phyloP scores from a whole-genome alignment of 495 filamentous ascomycete species.

The Penicillium subrubescens region DNA sequence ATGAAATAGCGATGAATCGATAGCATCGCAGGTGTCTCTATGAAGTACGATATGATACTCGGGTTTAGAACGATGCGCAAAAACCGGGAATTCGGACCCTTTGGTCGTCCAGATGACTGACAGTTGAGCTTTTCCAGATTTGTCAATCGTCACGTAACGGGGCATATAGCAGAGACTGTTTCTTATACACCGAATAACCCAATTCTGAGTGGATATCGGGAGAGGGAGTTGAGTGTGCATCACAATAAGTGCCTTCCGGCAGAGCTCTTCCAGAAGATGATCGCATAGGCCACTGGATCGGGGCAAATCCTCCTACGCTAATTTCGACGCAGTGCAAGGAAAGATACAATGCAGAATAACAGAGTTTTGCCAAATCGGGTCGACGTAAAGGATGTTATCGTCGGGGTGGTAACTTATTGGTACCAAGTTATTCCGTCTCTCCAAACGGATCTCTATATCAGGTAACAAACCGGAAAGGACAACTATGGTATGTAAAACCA shows the following conservation, averaged over 20 bases:
- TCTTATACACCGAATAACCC: conserved; percentile 2
- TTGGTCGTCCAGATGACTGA: too few species aligned
- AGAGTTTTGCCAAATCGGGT: neutral
- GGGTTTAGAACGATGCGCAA: too few species aligned
- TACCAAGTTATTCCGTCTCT: neutral
- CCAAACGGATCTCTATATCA: conserved; percentile 1
- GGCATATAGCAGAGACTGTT: conserved; percentile 1
- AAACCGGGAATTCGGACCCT: too few species aligned
- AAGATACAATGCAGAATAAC: neutral
- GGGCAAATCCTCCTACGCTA: neutral
- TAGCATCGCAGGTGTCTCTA: too few species aligned
- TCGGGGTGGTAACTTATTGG: neutral
- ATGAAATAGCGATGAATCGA: too few species aligned
- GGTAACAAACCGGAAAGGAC: neutral
- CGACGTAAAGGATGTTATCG: neutral
- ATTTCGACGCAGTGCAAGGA: neutral
- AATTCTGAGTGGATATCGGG: conserved; percentile 1
- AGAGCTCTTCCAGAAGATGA: conserved; percentile 2
- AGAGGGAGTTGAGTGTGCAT: neutral
- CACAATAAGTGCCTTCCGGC: neutral
- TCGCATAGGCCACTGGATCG: neutral
- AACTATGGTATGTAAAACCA: neutral
- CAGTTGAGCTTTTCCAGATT: too few species aligned
- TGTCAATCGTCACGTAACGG: neutral
- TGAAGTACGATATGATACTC: too few species aligned